Evolutionary conservation across 2,329 filamentous ascomycete genomes (phyloP), one percentile per base, ranked within the genome.

Genomic region (Exserohilum rostratum): DNA sequence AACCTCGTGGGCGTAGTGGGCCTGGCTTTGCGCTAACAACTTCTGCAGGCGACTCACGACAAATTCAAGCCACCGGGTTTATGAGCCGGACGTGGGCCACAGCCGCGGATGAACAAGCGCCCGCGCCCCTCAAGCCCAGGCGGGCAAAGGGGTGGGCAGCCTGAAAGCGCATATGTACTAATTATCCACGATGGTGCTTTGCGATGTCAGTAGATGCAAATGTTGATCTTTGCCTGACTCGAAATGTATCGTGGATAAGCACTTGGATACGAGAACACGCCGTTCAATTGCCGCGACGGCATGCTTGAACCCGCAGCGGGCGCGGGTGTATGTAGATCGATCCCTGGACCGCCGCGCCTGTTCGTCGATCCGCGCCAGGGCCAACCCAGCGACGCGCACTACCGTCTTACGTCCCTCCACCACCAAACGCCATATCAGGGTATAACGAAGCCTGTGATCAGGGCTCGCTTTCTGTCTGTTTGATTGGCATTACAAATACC

Each of bases 361-460:
- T 33, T 38, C 29, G 54, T 38, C 54, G 57, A 60, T 57, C 57
- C 11, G 53, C 40, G 48, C 51, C 50, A 18, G 22, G 53, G 35
- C 34, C 43, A 38, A 50, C 15, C 22, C 25, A 18, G 27, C 37
- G n/a, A 53, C 42, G 42, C 22, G 38, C 30, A 22, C 53, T 35
- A 45, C 38, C 43, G 33, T 39, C 22, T 30, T 35, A 39, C 29
- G 11, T 33, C 31, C 47, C 30, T 46, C 44, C 38, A 5, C 22
- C 51, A 37, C n/a, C 46, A 15, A 30, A 27, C 20, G n/a, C 18
- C 25, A 10, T 2, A 15, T 22, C n/a, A n/a, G n/a, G n/a, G n/a
- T 9, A 11, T 15, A 11, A 25, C n/a, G n/a, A 46, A 35, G 10
- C 20, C 33, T 46, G 15, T 25, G 12, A 5, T 27, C 31, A 25